Evolutionary conservation across 257 asterid genomes (phyloP), one percentile per base, ranked within the genome.

Genomic region (Nicotiana knightiana): DNA sequence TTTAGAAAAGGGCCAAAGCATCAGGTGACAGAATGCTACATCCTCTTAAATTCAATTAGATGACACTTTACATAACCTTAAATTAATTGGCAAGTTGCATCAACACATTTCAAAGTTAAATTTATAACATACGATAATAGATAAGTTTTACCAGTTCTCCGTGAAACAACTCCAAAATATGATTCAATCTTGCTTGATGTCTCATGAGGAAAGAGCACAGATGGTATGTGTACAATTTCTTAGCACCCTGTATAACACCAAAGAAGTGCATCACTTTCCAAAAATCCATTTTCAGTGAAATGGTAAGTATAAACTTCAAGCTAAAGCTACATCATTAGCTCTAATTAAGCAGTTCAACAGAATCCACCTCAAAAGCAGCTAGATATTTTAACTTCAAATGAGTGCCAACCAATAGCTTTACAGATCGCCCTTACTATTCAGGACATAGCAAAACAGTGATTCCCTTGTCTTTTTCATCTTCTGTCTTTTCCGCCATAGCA

Each of bases 171-270:
- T 86, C 89, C 88, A 89, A 79, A 67, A 88, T 6, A 83, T 89
- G 91, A 88, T 94, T 95, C 6, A 93, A 87, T 80, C 89, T 92
- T 53, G 90, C 67, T 71, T 92, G 96, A 87, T 91, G 94, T 86
- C 81, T 92, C 81, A 43, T 83, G 88, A 93, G 94, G 85, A 94
- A 94, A 6, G 97, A 96, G 46, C 89, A 89, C 85, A 94, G 81
- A 84, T 91, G 86, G 78, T 88, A 89, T 82, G 51, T 87, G 84
- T 93, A 94, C 91, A 93, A 83, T 64, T 87, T 87, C 84, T 77
- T 88, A 33, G 98, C 96, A 55, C 97, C 97, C 97, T 94, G 89
- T 82, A 65, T 84, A 77, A 85, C 70, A n/a, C 32, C n/a, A 82
- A 76, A 18, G 21, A 75, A 58, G 81, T 39, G 46, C 66, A 81